Percentiles rank a stretch among this genome's conserved stretches.
Evolutionary conservation across 176 grass and related monocot genomes (phyloP).

Genomic region (Carex myosuroides): DNA sequence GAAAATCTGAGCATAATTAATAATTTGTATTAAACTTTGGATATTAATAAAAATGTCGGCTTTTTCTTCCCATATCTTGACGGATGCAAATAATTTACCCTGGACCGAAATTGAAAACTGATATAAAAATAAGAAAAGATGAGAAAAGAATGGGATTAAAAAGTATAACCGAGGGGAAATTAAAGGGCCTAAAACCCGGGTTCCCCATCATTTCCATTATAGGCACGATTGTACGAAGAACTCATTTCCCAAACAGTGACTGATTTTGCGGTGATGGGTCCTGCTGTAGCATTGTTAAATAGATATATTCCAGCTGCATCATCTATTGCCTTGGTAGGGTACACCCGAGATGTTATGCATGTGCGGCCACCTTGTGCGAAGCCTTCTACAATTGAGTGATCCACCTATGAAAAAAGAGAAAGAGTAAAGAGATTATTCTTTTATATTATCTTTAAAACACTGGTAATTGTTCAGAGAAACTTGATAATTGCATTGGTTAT

Average conservation of each 20-base stretch:
- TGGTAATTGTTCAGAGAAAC: neutral
- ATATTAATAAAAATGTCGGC: too few species aligned
- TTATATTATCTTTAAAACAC: neutral
- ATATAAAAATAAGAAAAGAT: neutral
- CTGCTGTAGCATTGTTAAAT: slow-evolving; percentile 85
- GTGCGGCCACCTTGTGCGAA: slow-evolving; percentile 65
- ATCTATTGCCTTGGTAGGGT: slow-evolving; percentile 81
- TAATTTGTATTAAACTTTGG: too few species aligned
- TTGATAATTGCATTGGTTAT: neutral
- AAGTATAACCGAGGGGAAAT: neutral
- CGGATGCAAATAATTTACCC: neutral
- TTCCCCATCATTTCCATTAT: slow-evolving; percentile 13
- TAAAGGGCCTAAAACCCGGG: neutral
- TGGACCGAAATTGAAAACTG: neutral
- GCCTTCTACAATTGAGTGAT: slow-evolving; percentile 91
- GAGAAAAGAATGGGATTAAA: neutral
- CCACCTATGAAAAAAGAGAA: slow-evolving; percentile 30
- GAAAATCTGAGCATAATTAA: too few species aligned
- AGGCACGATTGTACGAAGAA: slow-evolving; percentile 56
- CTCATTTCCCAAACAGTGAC: slow-evolving; percentile 69
- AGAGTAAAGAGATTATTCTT: neutral
- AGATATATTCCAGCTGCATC: slow-evolving; percentile 54
- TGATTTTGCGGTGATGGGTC: slow-evolving; percentile 35
- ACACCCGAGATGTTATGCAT: slow-evolving; percentile 68
- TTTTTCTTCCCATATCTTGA: neutral